Conservation (phyloP, 768 basidiomycete genomes). For the Rhizopogon vulgaris region DNA sequence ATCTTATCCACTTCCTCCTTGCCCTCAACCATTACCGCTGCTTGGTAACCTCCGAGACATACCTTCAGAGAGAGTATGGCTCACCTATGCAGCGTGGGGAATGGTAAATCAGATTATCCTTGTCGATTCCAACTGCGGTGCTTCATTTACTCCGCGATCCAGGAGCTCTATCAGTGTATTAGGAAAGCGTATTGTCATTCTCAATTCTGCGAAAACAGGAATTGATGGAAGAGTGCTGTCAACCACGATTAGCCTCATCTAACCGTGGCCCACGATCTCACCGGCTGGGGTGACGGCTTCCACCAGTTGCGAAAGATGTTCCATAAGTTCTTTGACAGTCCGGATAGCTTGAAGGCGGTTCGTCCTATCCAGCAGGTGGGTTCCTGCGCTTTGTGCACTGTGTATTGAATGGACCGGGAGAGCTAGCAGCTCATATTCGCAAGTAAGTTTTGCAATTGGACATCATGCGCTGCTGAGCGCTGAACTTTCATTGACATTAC, state of each 20-base stretch:
- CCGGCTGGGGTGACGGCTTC: constrained; percentile 4
- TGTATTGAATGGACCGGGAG: constrained; percentile 1
- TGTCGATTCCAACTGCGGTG: not conserved
- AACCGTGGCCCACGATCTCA: constrained; percentile 16
- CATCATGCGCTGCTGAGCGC: no score
- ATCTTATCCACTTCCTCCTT: constrained; percentile 19
- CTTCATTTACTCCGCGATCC: no score
- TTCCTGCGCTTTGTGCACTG: constrained; percentile 2
- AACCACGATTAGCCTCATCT: constrained; percentile 6
- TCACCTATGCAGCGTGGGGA: constrained; percentile 16
- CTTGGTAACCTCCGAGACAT: constrained; percentile 20
- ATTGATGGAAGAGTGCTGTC: constrained; percentile 1
- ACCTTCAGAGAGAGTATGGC: constrained; percentile 15
- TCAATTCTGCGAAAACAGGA: constrained; percentile 25
- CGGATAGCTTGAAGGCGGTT: constrained; percentile 2
- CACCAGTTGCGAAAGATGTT: constrained; percentile 7
- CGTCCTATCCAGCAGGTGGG: constrained; percentile 2
- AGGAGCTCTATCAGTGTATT: constrained; percentile 25
- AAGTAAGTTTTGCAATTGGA: constrained; percentile 1
- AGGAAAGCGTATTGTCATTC: constrained; percentile 23
- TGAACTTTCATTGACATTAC: no score
- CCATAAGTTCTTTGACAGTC: constrained; percentile 6
- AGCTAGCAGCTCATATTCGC: constrained; percentile 7
- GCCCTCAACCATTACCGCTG: constrained; percentile 18
- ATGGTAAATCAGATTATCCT: constrained; percentile 1